Conservation (phyloP, 192 early-diverging fungal genomes). For the Linnemannia elongata region DNA sequence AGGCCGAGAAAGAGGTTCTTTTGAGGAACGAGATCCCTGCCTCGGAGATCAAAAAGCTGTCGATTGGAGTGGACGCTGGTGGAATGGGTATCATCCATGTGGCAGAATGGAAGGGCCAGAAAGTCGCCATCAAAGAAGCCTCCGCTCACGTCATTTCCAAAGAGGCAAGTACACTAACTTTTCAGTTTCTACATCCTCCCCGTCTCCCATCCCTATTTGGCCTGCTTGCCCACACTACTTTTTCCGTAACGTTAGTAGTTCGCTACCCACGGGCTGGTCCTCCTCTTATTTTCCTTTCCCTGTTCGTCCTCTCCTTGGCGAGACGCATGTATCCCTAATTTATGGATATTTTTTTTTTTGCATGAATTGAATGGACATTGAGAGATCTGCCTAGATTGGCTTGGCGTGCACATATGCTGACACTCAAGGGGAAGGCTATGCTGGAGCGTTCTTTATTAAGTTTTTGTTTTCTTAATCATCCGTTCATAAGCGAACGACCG, state of each 20-base stretch:
- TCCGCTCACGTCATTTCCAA: slow-evolving; percentile 34
- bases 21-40: slow-evolving; percentile 34
- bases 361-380: not conserved
- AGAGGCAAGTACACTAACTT: slow-evolving; percentile 26
- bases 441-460: too few relatives aligned
- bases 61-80: slow-evolving; percentile 49
- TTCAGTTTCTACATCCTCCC: not conserved
- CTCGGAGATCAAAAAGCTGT: slow-evolving; percentile 41
- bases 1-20: slow-evolving; percentile 27
- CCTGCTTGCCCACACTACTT: not conserved
- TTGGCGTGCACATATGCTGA: too few relatives aligned
- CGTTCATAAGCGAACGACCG: not conserved
- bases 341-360: not conserved
- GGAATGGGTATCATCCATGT: slow-evolving; percentile 51
- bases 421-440: too few relatives aligned
- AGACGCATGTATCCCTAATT: not conserved
- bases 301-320: not conserved
- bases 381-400: not conserved
- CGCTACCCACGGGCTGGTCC: not conserved
- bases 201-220: not conserved
- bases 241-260: not conserved
- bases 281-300: not conserved
- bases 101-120: slow-evolving; percentile 45
- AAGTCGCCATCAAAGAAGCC: slow-evolving; percentile 54
- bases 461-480: not conserved